These are phyloP conservation scores for Entomortierella beljakovae DNA, from an alignment of 192 early-diverging fungal genomes.

Conservation along the genomic window DNA sequence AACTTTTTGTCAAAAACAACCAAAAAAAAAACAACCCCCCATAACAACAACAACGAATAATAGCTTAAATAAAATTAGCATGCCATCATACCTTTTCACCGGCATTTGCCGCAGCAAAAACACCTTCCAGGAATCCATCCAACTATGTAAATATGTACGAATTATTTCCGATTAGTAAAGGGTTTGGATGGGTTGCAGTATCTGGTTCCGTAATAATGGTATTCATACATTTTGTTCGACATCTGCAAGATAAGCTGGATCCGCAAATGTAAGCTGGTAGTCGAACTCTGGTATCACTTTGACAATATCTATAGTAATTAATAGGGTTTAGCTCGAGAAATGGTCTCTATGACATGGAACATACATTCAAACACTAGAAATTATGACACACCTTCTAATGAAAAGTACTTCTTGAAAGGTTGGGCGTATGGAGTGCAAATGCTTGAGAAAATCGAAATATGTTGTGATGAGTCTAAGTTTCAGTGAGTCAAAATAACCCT, in stretches of 20 bases:
- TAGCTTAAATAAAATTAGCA: too few species aligned
- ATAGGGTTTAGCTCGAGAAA: too few species aligned
- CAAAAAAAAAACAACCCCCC: too few species aligned
- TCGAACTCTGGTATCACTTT: conserved; percentile 29
- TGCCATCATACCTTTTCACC: too few species aligned
- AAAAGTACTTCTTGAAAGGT: neutral
- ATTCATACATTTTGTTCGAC: conserved; percentile 1
- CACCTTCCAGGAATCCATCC: too few species aligned
- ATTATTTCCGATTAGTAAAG: too few species aligned
- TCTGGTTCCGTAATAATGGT: neutral
- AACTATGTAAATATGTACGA: too few species aligned
- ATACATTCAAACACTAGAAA: neutral
- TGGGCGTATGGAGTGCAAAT: conserved; percentile 45
- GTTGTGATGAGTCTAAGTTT: neutral
- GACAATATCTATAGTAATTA: conserved; percentile 28
- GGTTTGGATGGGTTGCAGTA: neutral
- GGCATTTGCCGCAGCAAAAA: too few species aligned
- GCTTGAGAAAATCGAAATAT: neutral
- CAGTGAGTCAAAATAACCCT: neutral
- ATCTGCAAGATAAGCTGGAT: conserved; percentile 14
- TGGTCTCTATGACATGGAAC: too few species aligned
- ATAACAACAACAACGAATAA: too few species aligned
- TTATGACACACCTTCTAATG: conserved; percentile 29
- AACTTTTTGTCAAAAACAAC: too few species aligned
- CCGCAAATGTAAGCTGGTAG: conserved; percentile 31